Percentiles rank a stretch among this genome's conserved stretches.
phyloP scores from a whole-genome alignment of 352 stramenopile genomes.

The Phytophthora nicotianae region DNA sequence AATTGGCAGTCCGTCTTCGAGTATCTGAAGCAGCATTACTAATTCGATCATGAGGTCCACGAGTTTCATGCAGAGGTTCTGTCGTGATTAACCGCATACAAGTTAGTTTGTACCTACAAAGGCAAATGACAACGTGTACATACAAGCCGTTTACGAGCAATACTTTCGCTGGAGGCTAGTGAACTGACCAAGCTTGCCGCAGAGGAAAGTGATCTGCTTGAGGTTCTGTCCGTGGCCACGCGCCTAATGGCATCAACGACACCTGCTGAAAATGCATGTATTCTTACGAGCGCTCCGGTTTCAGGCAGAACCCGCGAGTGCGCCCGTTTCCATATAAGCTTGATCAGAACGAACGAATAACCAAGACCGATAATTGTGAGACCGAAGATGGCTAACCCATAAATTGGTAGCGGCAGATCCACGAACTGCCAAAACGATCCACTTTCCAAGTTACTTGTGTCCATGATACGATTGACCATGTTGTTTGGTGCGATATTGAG shows the following conservation, averaged over 20 bases:
- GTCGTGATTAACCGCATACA: neutral
- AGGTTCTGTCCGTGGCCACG: neutral
- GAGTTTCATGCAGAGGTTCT: slow-evolving; percentile 10
- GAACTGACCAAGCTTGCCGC: neutral
- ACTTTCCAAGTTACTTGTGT: neutral
- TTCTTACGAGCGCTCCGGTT: neutral
- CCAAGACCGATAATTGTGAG: neutral
- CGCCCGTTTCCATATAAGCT: neutral
- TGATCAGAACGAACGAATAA: neutral
- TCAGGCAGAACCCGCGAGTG: neutral
- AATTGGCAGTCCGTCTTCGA: neutral
- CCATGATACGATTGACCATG: neutral
- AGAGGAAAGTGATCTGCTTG: neutral
- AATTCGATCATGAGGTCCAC: slow-evolving; percentile 4
- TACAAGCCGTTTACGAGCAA: neutral
- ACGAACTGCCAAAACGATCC: neutral
- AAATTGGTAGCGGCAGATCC: neutral
- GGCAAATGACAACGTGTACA: neutral
- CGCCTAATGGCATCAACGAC: neutral
- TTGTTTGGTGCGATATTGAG: neutral
- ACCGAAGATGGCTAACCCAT: neutral
- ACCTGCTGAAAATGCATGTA: neutral
- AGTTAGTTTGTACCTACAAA: neutral
- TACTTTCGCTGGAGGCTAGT: neutral
- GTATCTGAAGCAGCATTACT: slow-evolving; percentile 1